Evolutionary conservation across 495 filamentous ascomycete genomes (phyloP).

Genomic region (Xylaria acuta): DNA sequence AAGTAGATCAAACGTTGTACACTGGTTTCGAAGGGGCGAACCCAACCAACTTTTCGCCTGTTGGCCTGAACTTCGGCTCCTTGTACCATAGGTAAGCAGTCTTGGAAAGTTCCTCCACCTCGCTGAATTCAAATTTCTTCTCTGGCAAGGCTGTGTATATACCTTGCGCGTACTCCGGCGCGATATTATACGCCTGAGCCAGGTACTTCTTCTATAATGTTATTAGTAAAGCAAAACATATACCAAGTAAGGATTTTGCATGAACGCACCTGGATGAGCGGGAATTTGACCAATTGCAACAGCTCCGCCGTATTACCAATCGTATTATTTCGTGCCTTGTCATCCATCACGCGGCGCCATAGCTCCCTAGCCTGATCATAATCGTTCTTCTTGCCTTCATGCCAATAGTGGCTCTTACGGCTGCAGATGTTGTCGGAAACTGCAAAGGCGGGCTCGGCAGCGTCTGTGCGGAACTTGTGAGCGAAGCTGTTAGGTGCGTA

Average conservation of each 20-base stretch:
- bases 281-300: conserved; percentile 46
- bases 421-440: conserved; percentile 57
- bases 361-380: conserved; percentile 61
- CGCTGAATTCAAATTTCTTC: conserved; percentile 50
- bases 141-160: conserved; percentile 55
- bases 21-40: conserved; percentile 29
- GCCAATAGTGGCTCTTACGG: conserved; percentile 61
- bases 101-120: conserved; percentile 48
- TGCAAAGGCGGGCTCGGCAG: conserved; percentile 58
- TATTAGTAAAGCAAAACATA: neutral
- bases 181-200: conserved; percentile 60
- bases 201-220: conserved; percentile 58
- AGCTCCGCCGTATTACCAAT: conserved; percentile 55
- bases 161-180: conserved; percentile 52
- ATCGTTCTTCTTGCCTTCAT: conserved; percentile 60
- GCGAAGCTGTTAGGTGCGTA: conserved; percentile 64
- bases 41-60: conserved; percentile 28
- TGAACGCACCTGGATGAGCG: conserved; percentile 31
- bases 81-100: conserved; percentile 48
- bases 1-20: conserved; percentile 27
- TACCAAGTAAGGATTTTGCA: neutral
- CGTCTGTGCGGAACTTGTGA: conserved; percentile 62
- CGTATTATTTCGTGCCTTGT: conserved; percentile 50
- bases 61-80: conserved; percentile 50
- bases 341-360: conserved; percentile 55